Percentiles rank a stretch among this genome's conserved stretches.
Conservation (phyloP, 345 rosid genomes). For the Litchi chinensis region DNA sequence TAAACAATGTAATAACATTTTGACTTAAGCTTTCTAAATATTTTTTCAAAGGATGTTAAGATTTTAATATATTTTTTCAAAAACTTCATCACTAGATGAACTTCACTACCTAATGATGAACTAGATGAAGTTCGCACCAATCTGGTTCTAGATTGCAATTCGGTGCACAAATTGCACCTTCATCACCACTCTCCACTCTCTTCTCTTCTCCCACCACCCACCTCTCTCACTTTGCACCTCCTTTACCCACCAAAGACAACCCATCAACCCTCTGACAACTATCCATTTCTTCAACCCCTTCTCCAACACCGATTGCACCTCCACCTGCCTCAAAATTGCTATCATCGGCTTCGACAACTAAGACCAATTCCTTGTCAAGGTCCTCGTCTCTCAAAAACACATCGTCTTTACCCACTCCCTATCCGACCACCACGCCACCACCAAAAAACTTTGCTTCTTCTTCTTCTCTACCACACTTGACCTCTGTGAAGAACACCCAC, state of each 20-base stretch:
- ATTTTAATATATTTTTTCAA: too few species aligned
- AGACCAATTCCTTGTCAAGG: slow-evolving; percentile 76
- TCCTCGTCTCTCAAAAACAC: slow-evolving; percentile 72
- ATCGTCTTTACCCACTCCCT: slow-evolving; percentile 58
- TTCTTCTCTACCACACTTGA: slow-evolving; percentile 51
- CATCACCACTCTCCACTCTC: neutral
- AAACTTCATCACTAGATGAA: too few species aligned
- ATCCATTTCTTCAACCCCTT: too few species aligned
- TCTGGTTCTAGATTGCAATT: too few species aligned
- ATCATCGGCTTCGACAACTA: slow-evolving; percentile 77
- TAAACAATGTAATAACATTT: too few species aligned
- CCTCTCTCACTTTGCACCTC: slow-evolving; percentile 24
- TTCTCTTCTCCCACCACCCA: slow-evolving; percentile 19
- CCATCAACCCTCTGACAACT: slow-evolving; percentile 12
- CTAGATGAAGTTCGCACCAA: too few species aligned
- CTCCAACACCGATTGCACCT: neutral
- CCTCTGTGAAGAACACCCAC: slow-evolving; percentile 58
- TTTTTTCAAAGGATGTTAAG: too few species aligned
- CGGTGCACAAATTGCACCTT: too few species aligned
- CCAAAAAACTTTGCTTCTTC: slow-evolving; percentile 50
- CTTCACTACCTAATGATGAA: too few species aligned
- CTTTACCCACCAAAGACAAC: slow-evolving; percentile 33
- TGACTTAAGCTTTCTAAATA: too few species aligned
- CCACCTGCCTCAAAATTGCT: slow-evolving; percentile 60
- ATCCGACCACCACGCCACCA: slow-evolving; percentile 49